Conservation (phyloP, 768 basidiomycete genomes). For the Tubosaeta sp. region DNA sequence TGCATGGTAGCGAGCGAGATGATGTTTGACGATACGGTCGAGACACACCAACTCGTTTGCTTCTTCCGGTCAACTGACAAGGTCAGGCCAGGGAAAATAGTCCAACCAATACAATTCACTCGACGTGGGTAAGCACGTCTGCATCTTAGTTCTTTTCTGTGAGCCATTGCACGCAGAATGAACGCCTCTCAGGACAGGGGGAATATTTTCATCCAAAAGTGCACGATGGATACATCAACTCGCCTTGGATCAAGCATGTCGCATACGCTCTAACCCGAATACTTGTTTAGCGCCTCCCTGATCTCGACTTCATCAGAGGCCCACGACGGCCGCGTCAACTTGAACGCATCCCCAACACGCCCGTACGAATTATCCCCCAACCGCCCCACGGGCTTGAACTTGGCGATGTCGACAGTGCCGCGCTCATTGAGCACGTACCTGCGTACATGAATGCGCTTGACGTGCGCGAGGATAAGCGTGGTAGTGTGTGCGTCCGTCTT, state of each 20-base stretch:
- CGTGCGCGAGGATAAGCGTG: slow-evolving; percentile 27
- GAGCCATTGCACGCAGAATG: too few relatives aligned
- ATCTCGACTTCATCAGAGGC: neutral
- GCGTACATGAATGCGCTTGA: slow-evolving; percentile 41
- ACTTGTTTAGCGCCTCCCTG: neutral
- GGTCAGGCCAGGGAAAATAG: too few relatives aligned
- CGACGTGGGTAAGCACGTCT: too few relatives aligned
- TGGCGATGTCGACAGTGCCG: slow-evolving; percentile 34
- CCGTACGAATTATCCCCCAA: neutral
- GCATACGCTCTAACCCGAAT: too few relatives aligned
- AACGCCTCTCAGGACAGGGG: too few relatives aligned
- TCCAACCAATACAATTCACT: too few relatives aligned
- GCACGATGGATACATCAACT: too few relatives aligned
- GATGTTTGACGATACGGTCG: slow-evolving; percentile 73
- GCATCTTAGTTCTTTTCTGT: too few relatives aligned
- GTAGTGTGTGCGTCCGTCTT: slow-evolving; percentile 22
- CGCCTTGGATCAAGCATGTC: too few relatives aligned
- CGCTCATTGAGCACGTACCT: slow-evolving; percentile 35
- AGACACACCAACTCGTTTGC: slow-evolving; percentile 53
- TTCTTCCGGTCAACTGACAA: too few relatives aligned
- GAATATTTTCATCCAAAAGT: too few relatives aligned
- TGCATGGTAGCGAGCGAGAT: slow-evolving; percentile 75
- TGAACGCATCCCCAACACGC: neutral
- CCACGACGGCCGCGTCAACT: neutral
- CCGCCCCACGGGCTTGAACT: slow-evolving; percentile 14